phyloP scores from a whole-genome alignment of 163 green algal genomes.

The Scenedesmus sp. region DNA sequence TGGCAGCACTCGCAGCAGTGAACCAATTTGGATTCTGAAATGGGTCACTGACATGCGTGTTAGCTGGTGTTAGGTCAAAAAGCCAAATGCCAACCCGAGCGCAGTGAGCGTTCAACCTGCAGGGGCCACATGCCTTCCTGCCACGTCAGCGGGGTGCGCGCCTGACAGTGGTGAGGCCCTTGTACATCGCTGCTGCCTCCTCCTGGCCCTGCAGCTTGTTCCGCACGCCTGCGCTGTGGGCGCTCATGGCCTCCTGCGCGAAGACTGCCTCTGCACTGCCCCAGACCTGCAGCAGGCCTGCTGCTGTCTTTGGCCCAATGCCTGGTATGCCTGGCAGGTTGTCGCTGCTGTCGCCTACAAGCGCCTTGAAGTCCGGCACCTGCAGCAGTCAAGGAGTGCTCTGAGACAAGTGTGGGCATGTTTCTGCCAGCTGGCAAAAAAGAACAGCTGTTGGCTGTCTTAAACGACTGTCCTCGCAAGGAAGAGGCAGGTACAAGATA shows the following conservation, averaged over 20 bases:
- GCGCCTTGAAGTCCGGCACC: conserved; percentile 44
- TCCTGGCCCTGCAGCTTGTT: conserved; percentile 25
- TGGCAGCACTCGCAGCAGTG: background rate
- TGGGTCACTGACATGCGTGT: too few relatives aligned
- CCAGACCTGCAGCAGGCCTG: background rate
- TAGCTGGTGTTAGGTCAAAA: background rate
- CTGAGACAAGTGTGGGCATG: too few relatives aligned
- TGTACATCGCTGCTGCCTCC: background rate
- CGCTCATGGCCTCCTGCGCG: background rate
- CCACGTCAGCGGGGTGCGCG: background rate
- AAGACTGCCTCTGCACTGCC: conserved; percentile 17
- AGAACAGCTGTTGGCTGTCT: too few relatives aligned
- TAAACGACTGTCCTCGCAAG: too few relatives aligned
- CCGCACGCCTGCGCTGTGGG: background rate
- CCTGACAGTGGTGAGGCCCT: conserved; percentile 22
- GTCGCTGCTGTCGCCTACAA: conserved; percentile 36
- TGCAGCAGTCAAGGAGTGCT: background rate
- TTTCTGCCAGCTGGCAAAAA: too few relatives aligned
- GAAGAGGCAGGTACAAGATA: too few relatives aligned
- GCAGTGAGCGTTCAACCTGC: background rate
- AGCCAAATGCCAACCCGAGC: background rate
- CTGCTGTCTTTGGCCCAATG: conserved; percentile 49
- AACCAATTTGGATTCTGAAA: too few relatives aligned
- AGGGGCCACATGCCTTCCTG: background rate
- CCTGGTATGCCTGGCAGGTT: conserved; percentile 41